Base-by-base conservation (phyloP, 345 rosid genomes). In the Brassica carinata region DNA sequence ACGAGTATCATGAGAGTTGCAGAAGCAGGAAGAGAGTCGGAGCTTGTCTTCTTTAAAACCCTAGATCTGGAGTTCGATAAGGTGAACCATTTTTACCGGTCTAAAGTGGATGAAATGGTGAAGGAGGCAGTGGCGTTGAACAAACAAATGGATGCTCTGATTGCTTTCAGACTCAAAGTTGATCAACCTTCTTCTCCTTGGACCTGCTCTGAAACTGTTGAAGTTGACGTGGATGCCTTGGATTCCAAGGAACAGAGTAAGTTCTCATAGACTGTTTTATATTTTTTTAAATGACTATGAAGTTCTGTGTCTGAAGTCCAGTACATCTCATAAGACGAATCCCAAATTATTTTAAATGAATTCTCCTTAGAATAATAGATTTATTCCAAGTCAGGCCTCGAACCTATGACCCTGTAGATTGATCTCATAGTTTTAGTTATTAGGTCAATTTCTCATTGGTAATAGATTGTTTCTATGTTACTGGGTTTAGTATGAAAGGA, bases 131-230 rank as follows among this genome's bases (percentile, higher is more conserved):
- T 11, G 58, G 55, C 2, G 51, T 71, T 83, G 72, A 83, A 76
- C 67, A 83, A 79, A 40, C 83, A 83, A 51, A 83, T 83, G 85
- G 84, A 83, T 76, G 70, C 51, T 76, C 7, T 92, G 73, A 88
- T 92, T 83, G 97, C 94, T 76, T 88, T 88, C 23, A 79, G 92
- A 73, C 72, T 83, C 11, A 90, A 92, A 83, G 94, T 92, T 3
- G 86, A 88, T 31, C 76, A 83, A 75, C 92, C 93, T 5, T 68
- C 74, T 3, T 81, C 77, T 45, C 31, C 81, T 19, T 81, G 73
- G 84, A 66, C 1, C 58, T 81, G 45, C 45, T 10, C 71, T 34
- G 84, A 81, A 31, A 43, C 77, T 40, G 71, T 81, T 2, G 33
- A 77, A 72, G 65, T 81, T 1, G 81, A 81, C 51, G 55, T 72